Evolutionary conservation across 163 green algal species (phyloP), one percentile per base, ranked within the genome.

Genomic region (Volvox carteri): DNA sequence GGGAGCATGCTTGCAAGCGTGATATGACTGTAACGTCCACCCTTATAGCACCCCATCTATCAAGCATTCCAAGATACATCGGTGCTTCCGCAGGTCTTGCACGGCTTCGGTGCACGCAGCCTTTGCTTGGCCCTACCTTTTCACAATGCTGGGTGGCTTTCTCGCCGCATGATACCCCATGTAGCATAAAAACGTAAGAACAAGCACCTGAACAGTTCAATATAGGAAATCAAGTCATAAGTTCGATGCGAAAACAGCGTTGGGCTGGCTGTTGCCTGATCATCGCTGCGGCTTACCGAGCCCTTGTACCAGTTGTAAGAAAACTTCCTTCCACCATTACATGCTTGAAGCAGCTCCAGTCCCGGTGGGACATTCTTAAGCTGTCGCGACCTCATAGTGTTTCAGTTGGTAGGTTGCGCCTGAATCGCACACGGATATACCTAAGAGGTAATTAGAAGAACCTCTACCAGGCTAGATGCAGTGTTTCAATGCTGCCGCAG

Each of bases 71-170:
- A n/a, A n/a, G n/a, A n/a, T n/a, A n/a, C n/a, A n/a, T n/a, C n/a
- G n/a, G n/a, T n/a, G n/a, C n/a, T n/a, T n/a, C n/a, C n/a, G n/a
- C n/a, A n/a, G n/a, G n/a, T n/a, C n/a, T n/a, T n/a, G n/a, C n/a
- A n/a, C n/a, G n/a, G n/a, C n/a, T n/a, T n/a, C n/a, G n/a, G n/a
- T n/a, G n/a, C n/a, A n/a, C n/a, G n/a, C 54, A 65, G 5, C 7
- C 28, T 23, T 19, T 65, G 48, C 41, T 41, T 4, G 28, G n/a
- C n/a, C 73, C n/a, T 67, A 96, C 94, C 93, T 96, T 87, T 99
- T 99, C 11, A 99, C 97, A 58, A 99, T 98, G 90, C 92, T 97
- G 23, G 96, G 95, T 0, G 97, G 97, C 86, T 98, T 99, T 23
- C 97, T 93, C 0, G 95, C 96, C 41, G 96, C 96, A 89, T 99